These are phyloP conservation scores for Cerioporus squamosus DNA, from an alignment of 1,284 basidiomycete species.

Conservation along the genomic window DNA sequence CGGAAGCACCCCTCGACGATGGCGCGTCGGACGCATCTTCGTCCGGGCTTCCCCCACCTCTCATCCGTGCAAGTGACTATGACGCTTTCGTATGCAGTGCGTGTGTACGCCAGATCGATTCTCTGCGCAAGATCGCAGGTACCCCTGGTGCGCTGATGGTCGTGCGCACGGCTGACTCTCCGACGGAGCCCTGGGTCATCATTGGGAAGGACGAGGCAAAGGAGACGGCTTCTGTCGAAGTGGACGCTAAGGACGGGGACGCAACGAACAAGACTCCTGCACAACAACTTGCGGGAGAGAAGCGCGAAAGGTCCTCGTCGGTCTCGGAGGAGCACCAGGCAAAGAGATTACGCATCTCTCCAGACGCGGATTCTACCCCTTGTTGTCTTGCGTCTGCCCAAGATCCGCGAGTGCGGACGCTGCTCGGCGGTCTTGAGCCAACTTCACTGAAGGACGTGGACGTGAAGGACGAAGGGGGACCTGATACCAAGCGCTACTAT, in stretches of 20 bases:
- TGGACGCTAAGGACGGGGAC: conserved; percentile 17
- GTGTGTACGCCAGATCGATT: conserved; percentile 59
- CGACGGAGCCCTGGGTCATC: conserved; percentile 52
- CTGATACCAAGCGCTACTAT: not conserved
- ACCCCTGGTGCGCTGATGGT: conserved; percentile 68
- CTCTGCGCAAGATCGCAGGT: conserved; percentile 66
- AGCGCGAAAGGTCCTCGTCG: conserved; percentile 52
- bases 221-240: conserved; percentile 26
- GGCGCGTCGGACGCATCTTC: conserved; percentile 64
- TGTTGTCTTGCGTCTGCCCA: conserved; percentile 59
- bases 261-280: not conserved
- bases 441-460: not conserved
- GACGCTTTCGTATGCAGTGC: conserved; percentile 70
- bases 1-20: conserved; percentile 46
- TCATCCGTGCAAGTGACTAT: conserved; percentile 68
- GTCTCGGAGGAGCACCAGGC: conserved; percentile 42
- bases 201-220: conserved; percentile 35
- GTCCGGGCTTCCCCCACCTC: conserved; percentile 63
- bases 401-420: conserved; percentile 19
- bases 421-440: conserved; percentile 31
- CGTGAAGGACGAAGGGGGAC: not conserved
- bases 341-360: conserved; percentile 49
- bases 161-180: conserved; percentile 41
- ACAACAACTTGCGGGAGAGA: conserved; percentile 39
- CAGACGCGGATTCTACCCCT: conserved; percentile 23